Base-by-base conservation (phyloP, 1,284 basidiomycete genomes). In the Apiotrichum sp. region DNA sequence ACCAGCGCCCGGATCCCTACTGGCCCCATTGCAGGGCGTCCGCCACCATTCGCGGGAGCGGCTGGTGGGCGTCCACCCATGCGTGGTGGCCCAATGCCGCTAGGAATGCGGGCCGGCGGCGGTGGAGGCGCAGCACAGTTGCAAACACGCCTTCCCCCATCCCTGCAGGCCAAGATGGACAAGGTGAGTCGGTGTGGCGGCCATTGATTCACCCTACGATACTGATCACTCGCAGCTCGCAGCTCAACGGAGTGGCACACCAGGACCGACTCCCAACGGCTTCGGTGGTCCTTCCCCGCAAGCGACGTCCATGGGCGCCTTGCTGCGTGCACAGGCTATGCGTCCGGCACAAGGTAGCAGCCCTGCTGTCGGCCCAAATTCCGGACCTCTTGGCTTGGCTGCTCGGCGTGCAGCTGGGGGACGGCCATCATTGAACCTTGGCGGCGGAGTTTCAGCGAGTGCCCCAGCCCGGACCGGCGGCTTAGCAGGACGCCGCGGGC, bases 81-180 rank as follows among this genome's bases (percentile, higher is more conserved):
- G 29, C 48, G 39, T 22, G 54, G 55, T 11, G 53, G 47, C 8
- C 52, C 58, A 22, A 34, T 14, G 4, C 71, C 69, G 10, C 70
- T 66, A 65, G 69, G 66, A 3, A 68, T 68, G 68, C 57, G 63
- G 57, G 57, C 58, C 3, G 47, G 16, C 3, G 47, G 9, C 11
- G 44, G 47, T 48, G 22, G 22, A 22, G 22, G 22, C 22, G 22
- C 3, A 6, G 33, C 45, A 54, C 67, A 66, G 42, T 70, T 72
- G 66, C 71, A 67, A 44, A 71, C 64, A 22, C 65, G 70, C 41
- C 65, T 95, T 61, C 93, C 93, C 0, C 90, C 93, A 0, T 84
- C 85, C 52, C 81, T 98, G 53, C 91, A 93, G 71, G 89, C 89
- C 58, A 96, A 93, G 79, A 88, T 97, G 84, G 88, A 88, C 52